Evolutionary conservation across 805 yeast species (phyloP).

Genomic region (Maudiozyma turicensis): DNA sequence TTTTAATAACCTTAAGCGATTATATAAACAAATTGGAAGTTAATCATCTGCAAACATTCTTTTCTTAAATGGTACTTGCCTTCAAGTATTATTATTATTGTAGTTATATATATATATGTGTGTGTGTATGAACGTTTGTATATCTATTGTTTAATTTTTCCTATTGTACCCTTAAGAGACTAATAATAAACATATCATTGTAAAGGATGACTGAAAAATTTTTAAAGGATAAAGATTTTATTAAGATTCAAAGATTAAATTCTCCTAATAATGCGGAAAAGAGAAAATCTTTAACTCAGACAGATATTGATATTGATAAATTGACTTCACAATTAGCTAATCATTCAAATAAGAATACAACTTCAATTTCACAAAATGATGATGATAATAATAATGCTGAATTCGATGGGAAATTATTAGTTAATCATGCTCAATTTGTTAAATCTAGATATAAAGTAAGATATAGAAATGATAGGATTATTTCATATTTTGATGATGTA

Average conservation of each 20-base stretch:
- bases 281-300: constrained; percentile 10
- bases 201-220: constrained; percentile 9
- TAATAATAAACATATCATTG: not conserved
- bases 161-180: too few relatives aligned
- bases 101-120: too few relatives aligned
- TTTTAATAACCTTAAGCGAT: too few relatives aligned
- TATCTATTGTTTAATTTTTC: too few relatives aligned
- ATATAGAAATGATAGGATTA: constrained; percentile 18
- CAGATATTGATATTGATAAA: not conserved
- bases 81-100: too few relatives aligned
- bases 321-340: not conserved
- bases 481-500: constrained; percentile 48
- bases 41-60: too few relatives aligned
- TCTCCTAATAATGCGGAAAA: constrained; percentile 7
- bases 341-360: not conserved
- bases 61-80: too few relatives aligned
- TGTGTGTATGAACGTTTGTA: too few relatives aligned
- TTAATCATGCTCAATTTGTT: not conserved
- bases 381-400: not conserved
- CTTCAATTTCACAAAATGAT: not conserved
- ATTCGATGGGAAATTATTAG: not conserved
- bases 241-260: constrained; percentile 13
- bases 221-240: constrained; percentile 10
- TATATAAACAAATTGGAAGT: too few relatives aligned
- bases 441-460: not conserved